phyloP scores from a whole-genome alignment of 108 stramenopile genomes.

The Skeletonema menzelii region DNA sequence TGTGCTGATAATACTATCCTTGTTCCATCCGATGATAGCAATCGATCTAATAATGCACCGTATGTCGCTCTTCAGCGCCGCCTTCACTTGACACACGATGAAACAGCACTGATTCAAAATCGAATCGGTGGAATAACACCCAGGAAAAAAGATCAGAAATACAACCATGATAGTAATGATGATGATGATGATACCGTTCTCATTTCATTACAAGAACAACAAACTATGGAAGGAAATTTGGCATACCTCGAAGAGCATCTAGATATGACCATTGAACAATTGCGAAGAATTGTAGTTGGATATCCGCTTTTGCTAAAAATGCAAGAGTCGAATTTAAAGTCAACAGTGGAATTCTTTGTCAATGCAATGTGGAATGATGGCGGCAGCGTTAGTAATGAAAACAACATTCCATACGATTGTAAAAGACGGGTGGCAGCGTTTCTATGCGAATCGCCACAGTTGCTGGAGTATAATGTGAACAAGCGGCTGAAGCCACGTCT shows the following conservation, averaged over 20 bases:
- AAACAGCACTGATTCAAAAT: not conserved
- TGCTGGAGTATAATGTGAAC: slow-evolving; percentile 20
- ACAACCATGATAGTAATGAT: not conserved
- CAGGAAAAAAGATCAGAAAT: not conserved
- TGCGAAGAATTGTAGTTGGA: slow-evolving; percentile 10
- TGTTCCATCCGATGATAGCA: too few species aligned
- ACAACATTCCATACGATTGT: not conserved
- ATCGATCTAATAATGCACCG: too few species aligned
- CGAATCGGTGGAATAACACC: slow-evolving; percentile 8
- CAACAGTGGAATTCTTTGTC: slow-evolving; percentile 12
- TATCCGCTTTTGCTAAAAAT: slow-evolving; percentile 13
- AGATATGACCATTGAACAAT: not conserved
- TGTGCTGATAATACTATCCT: too few species aligned
- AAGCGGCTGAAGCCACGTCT: slow-evolving; percentile 20
- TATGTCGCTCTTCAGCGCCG: not conserved
- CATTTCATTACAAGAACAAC: not conserved
- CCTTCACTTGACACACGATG: slow-evolving; percentile 10
- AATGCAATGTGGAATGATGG: slow-evolving; percentile 2
- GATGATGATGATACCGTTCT: not conserved
- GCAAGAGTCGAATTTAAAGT: slow-evolving; percentile 9
- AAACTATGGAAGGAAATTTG: slow-evolving; percentile 7
- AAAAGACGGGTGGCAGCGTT: not conserved
- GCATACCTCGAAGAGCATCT: slow-evolving; percentile 19
- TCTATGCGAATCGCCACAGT: slow-evolving; percentile 11
- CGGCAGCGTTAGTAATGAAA: not conserved